A percentile compares a stretch with the other conserved stretches of the same genome.
Conservation (phyloP, 306 rosid genomes). For the Mimosa bimucronata region DNA sequence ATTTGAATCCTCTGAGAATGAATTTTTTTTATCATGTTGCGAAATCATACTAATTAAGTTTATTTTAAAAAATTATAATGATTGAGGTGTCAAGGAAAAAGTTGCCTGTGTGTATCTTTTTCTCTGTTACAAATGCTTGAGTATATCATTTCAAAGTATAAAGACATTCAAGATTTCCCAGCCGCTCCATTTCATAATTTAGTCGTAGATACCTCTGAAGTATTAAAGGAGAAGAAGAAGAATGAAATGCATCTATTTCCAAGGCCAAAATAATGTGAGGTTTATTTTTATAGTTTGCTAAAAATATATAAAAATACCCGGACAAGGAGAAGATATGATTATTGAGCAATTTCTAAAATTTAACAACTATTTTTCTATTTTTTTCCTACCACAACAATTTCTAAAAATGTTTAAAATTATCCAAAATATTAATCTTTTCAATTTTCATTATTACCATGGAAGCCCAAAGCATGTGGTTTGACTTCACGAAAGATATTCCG, state of each 20-base stretch:
- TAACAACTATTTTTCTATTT: background rate
- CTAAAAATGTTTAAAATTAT: too few relatives aligned
- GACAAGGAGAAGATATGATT: too few relatives aligned
- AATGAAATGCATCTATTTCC: too few relatives aligned
- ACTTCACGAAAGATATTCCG: too few relatives aligned
- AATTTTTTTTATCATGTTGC: background rate
- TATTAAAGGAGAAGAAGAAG: too few relatives aligned
- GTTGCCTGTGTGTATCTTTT: background rate
- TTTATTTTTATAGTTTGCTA: background rate
- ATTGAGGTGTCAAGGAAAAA: background rate
- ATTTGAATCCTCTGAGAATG: background rate
- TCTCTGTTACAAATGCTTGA: too few relatives aligned
- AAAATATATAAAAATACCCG: too few relatives aligned
- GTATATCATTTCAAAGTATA: conserved; percentile 1
- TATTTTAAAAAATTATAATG: background rate
- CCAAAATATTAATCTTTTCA: background rate
- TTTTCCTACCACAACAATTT: background rate
- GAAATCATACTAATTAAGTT: background rate
- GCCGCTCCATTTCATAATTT: background rate
- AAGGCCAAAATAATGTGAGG: too few relatives aligned
- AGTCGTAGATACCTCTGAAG: too few relatives aligned
- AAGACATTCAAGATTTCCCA: background rate
- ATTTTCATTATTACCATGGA: background rate
- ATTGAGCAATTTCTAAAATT: too few relatives aligned
- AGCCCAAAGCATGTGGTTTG: background rate